A percentile compares a stretch with the other conserved stretches of the same genome.
Conservation (phyloP, 345 rosid species). For the Eucalyptus sp. region DNA sequence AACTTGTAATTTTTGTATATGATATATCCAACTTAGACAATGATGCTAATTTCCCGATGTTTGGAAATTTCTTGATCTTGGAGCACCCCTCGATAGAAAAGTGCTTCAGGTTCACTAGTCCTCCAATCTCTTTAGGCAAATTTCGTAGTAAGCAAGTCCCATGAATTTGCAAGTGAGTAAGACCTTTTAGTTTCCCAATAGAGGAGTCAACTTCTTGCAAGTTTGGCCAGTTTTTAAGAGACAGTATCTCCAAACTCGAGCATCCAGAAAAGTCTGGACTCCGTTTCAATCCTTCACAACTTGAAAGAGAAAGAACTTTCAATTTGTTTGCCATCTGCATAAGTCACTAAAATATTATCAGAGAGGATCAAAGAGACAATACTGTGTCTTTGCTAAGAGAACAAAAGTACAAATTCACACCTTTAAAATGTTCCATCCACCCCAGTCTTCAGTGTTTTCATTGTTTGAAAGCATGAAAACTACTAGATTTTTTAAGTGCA, state of each 20-base stretch:
- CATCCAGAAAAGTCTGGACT: not conserved
- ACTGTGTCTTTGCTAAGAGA: not conserved
- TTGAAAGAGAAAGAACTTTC: not conserved
- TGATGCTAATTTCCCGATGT: rapidly evolving
- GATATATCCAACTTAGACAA: not conserved
- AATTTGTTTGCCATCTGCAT: not conserved
- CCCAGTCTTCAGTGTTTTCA: rapidly evolving
- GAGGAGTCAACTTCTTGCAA: not conserved
- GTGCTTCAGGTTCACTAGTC: rapidly evolving
- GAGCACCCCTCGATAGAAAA: rapidly evolving
- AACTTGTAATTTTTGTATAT: rapidly evolving
- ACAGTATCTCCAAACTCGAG: not conserved
- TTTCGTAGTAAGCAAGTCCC: rapidly evolving
- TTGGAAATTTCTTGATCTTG: not conserved
- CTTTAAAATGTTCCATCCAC: not conserved
- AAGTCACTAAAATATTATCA: rapidly evolving
- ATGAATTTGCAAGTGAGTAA: not conserved
- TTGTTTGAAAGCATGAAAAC: rapidly evolving
- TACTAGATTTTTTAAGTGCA: not conserved
- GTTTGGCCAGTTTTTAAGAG: rapidly evolving
- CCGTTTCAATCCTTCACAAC: rapidly evolving
- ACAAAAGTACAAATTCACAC: not conserved
- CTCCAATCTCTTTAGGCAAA: not conserved
- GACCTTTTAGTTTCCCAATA: not conserved
- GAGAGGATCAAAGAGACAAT: rapidly evolving